A percentile compares a stretch with the other conserved stretches of the same genome.
phyloP scores from a whole-genome alignment of 768 basidiomycete species.

The Sistotremastrum suecicum region DNA sequence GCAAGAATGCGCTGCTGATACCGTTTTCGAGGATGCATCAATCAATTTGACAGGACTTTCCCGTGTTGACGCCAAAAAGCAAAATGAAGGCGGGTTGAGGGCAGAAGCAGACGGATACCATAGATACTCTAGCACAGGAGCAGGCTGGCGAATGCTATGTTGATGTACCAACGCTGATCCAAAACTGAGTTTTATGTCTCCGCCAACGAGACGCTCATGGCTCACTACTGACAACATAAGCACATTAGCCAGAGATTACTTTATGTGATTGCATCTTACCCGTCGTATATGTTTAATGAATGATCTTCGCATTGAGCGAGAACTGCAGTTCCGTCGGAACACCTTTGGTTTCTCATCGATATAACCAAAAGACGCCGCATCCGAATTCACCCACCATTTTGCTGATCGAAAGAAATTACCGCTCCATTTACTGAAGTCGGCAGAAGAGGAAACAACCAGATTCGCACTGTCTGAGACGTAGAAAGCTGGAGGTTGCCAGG shows the following conservation, averaged over 20 bases:
- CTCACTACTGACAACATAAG: neutral
- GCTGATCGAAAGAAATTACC: slow-evolving; percentile 39
- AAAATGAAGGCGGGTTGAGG: slow-evolving; percentile 48
- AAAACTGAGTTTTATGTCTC: neutral
- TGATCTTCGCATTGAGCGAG: slow-evolving; percentile 63
- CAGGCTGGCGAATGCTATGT: slow-evolving; percentile 32
- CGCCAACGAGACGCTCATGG: neutral
- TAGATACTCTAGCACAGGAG: slow-evolving; percentile 60
- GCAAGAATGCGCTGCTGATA: slow-evolving; percentile 19
- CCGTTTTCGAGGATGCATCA: slow-evolving; percentile 66
- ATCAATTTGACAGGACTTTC: slow-evolving; percentile 79
- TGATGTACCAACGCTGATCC: neutral
- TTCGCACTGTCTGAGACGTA: too few relatives aligned
- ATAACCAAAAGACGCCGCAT: neutral
- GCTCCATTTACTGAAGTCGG: too few relatives aligned
- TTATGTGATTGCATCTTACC: slow-evolving; percentile 21
- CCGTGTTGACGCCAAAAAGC: slow-evolving; percentile 72
- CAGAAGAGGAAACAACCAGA: too few relatives aligned
- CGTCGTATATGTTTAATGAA: slow-evolving; percentile 37
- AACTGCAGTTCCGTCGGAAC: slow-evolving; percentile 54
- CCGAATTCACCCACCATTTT: slow-evolving; percentile 32
- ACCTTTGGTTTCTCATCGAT: slow-evolving; percentile 30
- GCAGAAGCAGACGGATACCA: slow-evolving; percentile 77
- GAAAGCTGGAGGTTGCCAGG: too few relatives aligned
- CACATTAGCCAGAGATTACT: neutral